These are phyloP conservation scores for Fusarium tricinctum DNA, from an alignment of 2,329 filamentous ascomycete genomes.

Conservation along the genomic window DNA sequence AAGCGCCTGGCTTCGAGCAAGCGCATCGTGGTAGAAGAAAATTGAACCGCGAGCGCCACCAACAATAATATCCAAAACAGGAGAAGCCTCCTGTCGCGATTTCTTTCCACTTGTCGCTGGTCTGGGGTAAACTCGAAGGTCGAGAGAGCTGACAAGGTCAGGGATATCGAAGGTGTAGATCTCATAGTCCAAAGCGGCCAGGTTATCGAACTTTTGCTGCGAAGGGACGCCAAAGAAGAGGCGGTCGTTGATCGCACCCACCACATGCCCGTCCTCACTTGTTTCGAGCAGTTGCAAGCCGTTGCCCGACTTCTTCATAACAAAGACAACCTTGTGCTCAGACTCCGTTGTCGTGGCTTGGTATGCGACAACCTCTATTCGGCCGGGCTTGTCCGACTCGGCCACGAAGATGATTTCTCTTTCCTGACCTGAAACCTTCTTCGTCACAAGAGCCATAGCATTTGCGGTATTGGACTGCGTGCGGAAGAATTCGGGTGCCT, in stretches of 20 bases:
- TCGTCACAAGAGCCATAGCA: slow-evolving; percentile 60
- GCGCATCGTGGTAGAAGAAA: slow-evolving; percentile 82
- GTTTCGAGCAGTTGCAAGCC: slow-evolving; percentile 61
- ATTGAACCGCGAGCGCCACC: slow-evolving; percentile 84
- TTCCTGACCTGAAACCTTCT: slow-evolving; percentile 53
- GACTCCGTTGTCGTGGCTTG: slow-evolving; percentile 52
- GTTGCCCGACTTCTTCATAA: slow-evolving; percentile 54
- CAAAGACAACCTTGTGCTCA: slow-evolving; percentile 55
- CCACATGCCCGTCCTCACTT: slow-evolving; percentile 69
- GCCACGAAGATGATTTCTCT: slow-evolving; percentile 64
- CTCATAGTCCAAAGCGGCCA: slow-evolving; percentile 61
- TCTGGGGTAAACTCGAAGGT: slow-evolving; percentile 65
- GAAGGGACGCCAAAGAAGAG: slow-evolving; percentile 55
- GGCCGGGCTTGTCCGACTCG: slow-evolving; percentile 57
- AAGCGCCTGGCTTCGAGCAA: slow-evolving; percentile 68
- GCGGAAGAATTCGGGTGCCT: slow-evolving; percentile 59
- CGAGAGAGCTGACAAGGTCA: slow-evolving; percentile 76
- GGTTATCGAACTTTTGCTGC: slow-evolving; percentile 35
- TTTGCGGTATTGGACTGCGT: slow-evolving; percentile 60
- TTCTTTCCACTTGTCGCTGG: slow-evolving; percentile 42
- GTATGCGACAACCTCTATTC: slow-evolving; percentile 62
- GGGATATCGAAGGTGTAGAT: slow-evolving; percentile 71
- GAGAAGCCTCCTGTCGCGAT: slow-evolving; percentile 48
- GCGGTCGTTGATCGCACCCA: slow-evolving; percentile 56
- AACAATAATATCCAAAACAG: slow-evolving; percentile 78